Evolutionary conservation across 2,329 filamentous ascomycete species (phyloP).

Genomic region (Aspergillus terreus): DNA sequence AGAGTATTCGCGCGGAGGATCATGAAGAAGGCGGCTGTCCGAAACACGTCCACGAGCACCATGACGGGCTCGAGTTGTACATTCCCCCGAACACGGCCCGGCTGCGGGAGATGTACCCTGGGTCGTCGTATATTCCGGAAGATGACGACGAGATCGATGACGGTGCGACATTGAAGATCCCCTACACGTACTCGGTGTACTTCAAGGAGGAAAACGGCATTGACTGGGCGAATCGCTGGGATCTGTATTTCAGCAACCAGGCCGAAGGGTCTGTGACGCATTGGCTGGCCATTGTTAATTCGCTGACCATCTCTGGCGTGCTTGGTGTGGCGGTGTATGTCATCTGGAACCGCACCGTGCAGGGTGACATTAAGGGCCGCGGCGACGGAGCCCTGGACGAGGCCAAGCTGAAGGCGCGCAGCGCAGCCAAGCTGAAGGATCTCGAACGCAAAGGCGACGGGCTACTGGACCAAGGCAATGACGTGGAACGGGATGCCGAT

Average conservation of each 20-base stretch:
- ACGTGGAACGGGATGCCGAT: slow-evolving; percentile 52
- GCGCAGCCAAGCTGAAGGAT: slow-evolving; percentile 33
- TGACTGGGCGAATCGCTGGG: slow-evolving; percentile 83
- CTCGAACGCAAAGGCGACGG: slow-evolving; percentile 53
- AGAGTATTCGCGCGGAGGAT: slow-evolving; percentile 66
- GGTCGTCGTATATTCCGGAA: slow-evolving; percentile 58
- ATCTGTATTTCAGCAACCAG: slow-evolving; percentile 85
- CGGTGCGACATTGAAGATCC: slow-evolving; percentile 65
- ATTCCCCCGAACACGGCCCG: slow-evolving; percentile 61
- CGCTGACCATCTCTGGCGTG: slow-evolving; percentile 74
- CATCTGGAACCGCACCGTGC: slow-evolving; percentile 73
- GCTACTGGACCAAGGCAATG: slow-evolving; percentile 58
- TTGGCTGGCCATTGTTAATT: slow-evolving; percentile 86
- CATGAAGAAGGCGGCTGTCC: slow-evolving; percentile 66
- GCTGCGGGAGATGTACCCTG: slow-evolving; percentile 52
- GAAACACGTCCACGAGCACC: slow-evolving; percentile 59
- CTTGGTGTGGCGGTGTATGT: slow-evolving; percentile 76
- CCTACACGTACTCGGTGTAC: slow-evolving; percentile 86
- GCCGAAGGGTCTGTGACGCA: slow-evolving; percentile 77
- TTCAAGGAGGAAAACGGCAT: slow-evolving; percentile 77
- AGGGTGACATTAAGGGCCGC: slow-evolving; percentile 72
- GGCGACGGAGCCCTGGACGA: slow-evolving; percentile 65
- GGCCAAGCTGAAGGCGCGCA: slow-evolving; percentile 54
- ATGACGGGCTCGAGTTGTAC: slow-evolving; percentile 65
- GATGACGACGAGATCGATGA: slow-evolving; percentile 59